phyloP scores from a whole-genome alignment of 2,329 filamentous ascomycete species.

The Clonostachys rhizophaga region DNA sequence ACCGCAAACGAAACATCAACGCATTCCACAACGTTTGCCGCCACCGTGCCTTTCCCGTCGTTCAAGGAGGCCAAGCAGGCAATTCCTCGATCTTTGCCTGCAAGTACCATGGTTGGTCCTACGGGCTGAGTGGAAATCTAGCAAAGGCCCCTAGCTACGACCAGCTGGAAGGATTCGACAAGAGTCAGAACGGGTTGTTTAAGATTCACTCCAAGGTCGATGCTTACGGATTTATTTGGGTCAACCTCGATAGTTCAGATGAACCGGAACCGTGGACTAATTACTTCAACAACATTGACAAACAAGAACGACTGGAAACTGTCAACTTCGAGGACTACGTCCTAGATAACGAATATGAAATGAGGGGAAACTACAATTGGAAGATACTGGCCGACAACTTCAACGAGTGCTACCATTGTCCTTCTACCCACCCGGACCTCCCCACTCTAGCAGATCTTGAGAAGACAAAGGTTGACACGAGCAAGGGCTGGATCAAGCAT shows the following conservation, averaged over 20 bases:
- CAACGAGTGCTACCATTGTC: constrained; percentile 63
- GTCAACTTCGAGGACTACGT: constrained; percentile 48
- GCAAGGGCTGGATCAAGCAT: constrained; percentile 44
- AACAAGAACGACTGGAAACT: constrained; percentile 33
- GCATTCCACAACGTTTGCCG: constrained; percentile 61
- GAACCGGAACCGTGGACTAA: constrained; percentile 45
- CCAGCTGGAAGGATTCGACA: constrained; percentile 50
- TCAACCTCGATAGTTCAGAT: constrained; percentile 45
- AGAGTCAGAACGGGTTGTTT: constrained; percentile 49
- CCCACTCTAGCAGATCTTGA: constrained; percentile 50
- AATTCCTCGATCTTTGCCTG: constrained; percentile 49
- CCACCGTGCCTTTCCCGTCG: constrained; percentile 56
- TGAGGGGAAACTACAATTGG: constrained; percentile 55
- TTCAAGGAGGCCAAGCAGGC: constrained; percentile 39
- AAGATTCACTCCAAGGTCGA: constrained; percentile 50
- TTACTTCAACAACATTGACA: constrained; percentile 42
- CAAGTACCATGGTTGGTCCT: constrained; percentile 61
- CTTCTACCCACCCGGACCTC: constrained; percentile 53
- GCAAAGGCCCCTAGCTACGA: constrained; percentile 58
- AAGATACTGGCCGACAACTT: constrained; percentile 60
- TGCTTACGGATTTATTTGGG: constrained; percentile 50
- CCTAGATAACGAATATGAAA: constrained; percentile 54
- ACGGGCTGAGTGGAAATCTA: constrained; percentile 50
- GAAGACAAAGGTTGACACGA: constrained; percentile 46
- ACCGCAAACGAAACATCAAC: constrained; percentile 46